These are phyloP conservation scores for Sicyos edulis DNA, from an alignment of 306 rosid species.

Conservation along the genomic window DNA sequence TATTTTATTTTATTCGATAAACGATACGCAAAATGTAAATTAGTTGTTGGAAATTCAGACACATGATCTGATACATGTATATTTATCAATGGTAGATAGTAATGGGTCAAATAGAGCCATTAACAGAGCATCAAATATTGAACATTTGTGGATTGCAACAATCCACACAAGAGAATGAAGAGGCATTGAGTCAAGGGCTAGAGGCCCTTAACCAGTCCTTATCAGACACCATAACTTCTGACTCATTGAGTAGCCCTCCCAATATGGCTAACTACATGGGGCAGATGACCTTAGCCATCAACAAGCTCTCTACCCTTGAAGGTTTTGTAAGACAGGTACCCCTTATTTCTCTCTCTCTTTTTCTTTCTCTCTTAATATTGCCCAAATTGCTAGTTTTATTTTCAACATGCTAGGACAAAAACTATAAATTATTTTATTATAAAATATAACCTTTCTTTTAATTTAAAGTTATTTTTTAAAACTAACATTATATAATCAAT, in stretches of 20 bases:
- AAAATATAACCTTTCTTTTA: no score
- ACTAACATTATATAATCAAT: no score
- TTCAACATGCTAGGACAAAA: no score
- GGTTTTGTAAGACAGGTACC: conserved; percentile 85
- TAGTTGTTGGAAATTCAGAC: no score
- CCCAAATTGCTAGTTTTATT: no score
- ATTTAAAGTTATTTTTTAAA: no score
- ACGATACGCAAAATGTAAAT: neutral
- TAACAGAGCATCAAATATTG: conserved; percentile 85
- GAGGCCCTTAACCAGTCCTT: conserved; percentile 75
- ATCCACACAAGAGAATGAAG: conserved; percentile 76
- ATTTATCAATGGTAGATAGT: conserved; percentile 34
- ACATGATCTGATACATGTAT: neutral
- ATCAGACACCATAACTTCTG: conserved; percentile 65
- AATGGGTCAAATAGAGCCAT: conserved; percentile 68
- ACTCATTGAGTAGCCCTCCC: conserved; percentile 61
- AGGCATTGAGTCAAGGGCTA: conserved; percentile 79
- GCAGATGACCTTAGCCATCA: conserved; percentile 88
- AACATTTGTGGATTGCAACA: conserved; percentile 82
- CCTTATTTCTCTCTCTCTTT: neutral
- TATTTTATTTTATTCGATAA: no score
- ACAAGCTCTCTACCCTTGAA: conserved; percentile 80
- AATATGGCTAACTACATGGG: conserved; percentile 94
- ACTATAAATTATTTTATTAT: no score
- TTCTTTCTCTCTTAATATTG: neutral